Conservation (phyloP, 495 filamentous ascomycete genomes). For the Penicillium pancosmium region DNA sequence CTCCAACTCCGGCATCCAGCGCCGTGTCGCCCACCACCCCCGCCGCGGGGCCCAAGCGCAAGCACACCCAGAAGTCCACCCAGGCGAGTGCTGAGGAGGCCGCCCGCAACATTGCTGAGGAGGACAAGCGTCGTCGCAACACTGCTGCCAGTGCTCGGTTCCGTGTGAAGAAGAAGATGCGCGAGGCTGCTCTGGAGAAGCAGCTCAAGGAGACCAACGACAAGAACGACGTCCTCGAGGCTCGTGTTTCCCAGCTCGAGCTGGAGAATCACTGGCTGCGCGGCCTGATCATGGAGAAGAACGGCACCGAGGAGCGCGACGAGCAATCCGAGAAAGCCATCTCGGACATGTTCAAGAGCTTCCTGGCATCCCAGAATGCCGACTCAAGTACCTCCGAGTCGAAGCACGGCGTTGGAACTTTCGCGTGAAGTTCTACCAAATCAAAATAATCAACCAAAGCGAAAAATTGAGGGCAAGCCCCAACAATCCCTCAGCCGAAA, state of each 20-base stretch:
- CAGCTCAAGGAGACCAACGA: slow-evolving; percentile 87
- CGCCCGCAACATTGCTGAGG: slow-evolving; percentile 80
- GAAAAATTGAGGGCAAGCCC: slow-evolving; percentile 14
- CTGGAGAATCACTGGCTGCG: slow-evolving; percentile 98
- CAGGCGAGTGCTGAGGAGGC: slow-evolving; percentile 44
- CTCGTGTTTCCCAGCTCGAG: slow-evolving; percentile 81
- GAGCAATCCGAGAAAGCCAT: slow-evolving; percentile 46
- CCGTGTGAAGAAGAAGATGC: slow-evolving; percentile 99
- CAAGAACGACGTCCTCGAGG: slow-evolving; percentile 77
- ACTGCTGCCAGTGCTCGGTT: slow-evolving; percentile 94
- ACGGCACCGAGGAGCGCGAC: slow-evolving; percentile 50
- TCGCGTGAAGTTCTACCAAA: slow-evolving; percentile 17
- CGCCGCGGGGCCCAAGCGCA: slow-evolving; percentile 41
- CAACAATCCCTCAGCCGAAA: slow-evolving; percentile 3
- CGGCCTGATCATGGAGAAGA: slow-evolving; percentile 92
- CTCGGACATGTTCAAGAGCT: slow-evolving; percentile 53
- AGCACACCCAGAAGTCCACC: slow-evolving; percentile 39
- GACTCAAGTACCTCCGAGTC: slow-evolving; percentile 41
- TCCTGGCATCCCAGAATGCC: slow-evolving; percentile 45
- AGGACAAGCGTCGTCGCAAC: slow-evolving; percentile 97
- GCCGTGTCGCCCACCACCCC: slow-evolving; percentile 22
- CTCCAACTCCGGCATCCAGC: slow-evolving; percentile 21
- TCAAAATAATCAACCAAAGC: not conserved
- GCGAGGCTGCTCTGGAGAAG: slow-evolving; percentile 88
- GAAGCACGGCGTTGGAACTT: slow-evolving; percentile 45